Percentiles rank a stretch among this genome's conserved stretches.
phyloP scores from a whole-genome alignment of 805 yeast genomes.

The Cyberlindnera euphorbiae region DNA sequence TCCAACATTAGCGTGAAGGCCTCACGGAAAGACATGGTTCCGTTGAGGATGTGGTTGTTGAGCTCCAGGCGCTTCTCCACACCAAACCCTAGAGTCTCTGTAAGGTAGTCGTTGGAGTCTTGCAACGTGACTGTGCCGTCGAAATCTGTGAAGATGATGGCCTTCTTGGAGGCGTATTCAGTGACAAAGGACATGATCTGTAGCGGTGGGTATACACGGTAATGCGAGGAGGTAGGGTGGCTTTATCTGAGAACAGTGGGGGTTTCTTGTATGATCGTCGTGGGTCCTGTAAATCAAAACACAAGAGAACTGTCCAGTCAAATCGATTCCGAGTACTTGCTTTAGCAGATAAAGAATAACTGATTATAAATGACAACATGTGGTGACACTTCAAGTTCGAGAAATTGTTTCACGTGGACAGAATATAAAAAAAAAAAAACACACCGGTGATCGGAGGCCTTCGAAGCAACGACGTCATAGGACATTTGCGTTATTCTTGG shows the following conservation, averaged over 20 bases:
- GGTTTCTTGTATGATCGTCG: not conserved
- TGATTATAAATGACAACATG: too few relatives aligned
- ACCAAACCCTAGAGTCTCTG: constrained; percentile 89
- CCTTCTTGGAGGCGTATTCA: constrained; percentile 35
- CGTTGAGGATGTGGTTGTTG: constrained; percentile 70
- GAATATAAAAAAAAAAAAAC: too few relatives aligned
- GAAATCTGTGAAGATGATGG: constrained; percentile 94
- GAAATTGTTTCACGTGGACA: too few relatives aligned
- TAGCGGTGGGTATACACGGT: not conserved
- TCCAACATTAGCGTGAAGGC: constrained; percentile 83
- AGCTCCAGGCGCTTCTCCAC: constrained; percentile 56
- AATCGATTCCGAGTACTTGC: too few relatives aligned
- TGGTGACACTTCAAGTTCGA: too few relatives aligned
- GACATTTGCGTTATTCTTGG: not conserved
- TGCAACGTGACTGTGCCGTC: constrained; percentile 97
- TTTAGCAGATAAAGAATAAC: too few relatives aligned
- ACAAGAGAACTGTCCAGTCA: not conserved
- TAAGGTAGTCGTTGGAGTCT: constrained; percentile 89
- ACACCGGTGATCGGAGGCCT: too few relatives aligned
- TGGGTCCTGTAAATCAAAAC: not conserved
- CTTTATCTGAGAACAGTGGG: not conserved
- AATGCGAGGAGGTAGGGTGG: not conserved
- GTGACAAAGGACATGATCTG: constrained; percentile 21
- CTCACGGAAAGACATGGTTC: constrained; percentile 65
- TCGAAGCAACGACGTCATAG: too few relatives aligned